phyloP scores from a whole-genome alignment of 257 asterid species.

The Datura wrightii region DNA sequence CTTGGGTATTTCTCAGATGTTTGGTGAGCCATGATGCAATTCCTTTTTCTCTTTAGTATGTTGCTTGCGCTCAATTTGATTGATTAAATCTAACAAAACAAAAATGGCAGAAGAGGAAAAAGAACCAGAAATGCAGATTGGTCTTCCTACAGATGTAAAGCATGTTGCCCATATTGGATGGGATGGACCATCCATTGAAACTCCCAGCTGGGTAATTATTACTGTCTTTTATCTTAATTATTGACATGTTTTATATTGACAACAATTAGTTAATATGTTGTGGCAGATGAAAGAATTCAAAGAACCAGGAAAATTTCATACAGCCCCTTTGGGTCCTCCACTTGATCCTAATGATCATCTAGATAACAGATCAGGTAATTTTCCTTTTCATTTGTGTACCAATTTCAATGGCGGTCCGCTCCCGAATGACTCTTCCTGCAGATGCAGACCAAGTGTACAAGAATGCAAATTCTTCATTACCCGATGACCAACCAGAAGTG shows the following conservation, averaged over 20 bases:
- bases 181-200: conserved; percentile 51
- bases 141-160: conserved; percentile 68
- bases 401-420: background rate
- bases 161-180: conserved; percentile 68
- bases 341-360: conserved; percentile 13
- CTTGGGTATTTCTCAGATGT: conserved; percentile 33
- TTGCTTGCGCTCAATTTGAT: too few relatives aligned
- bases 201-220: conserved; percentile 37
- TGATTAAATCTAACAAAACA: too few relatives aligned
- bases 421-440: background rate
- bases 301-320: conserved; percentile 28
- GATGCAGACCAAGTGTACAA: conserved; percentile 47
- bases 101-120: conserved; percentile 38
- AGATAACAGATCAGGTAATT: background rate
- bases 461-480: conserved; percentile 38
- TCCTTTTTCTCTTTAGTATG: background rate
- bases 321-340: conserved; percentile 33
- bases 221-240: background rate
- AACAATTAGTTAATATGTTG: background rate
- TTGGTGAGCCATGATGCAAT: conserved; percentile 28
- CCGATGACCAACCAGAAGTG: conserved; percentile 43
- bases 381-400: background rate
- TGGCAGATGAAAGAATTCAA: conserved; percentile 40
- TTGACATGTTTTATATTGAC: background rate
- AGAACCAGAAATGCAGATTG: conserved; percentile 62